Conservation (phyloP, 805 yeast genomes). For the Candida xyloterini region DNA sequence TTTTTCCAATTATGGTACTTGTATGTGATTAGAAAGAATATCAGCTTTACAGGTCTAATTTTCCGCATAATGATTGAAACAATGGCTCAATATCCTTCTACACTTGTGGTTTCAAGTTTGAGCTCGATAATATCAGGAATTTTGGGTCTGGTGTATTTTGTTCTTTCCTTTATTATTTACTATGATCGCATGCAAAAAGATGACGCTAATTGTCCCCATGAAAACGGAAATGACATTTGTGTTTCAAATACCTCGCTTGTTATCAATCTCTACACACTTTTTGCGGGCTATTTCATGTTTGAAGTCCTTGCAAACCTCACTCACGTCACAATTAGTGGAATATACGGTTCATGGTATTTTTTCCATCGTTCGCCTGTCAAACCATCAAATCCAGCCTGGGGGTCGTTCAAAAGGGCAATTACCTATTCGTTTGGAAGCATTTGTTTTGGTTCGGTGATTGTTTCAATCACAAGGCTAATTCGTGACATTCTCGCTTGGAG, state of each 20-base stretch:
- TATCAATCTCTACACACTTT: constrained; percentile 58
- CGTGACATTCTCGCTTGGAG: constrained; percentile 52
- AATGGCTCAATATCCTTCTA: constrained; percentile 68
- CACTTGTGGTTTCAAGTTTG: constrained; percentile 44
- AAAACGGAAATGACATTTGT: constrained; percentile 30
- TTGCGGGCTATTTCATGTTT: constrained; percentile 79
- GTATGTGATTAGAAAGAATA: constrained; percentile 24
- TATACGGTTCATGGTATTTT: constrained; percentile 91
- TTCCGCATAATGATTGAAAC: constrained; percentile 61
- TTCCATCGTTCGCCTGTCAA: constrained; percentile 49
- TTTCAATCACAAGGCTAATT: constrained; percentile 67
- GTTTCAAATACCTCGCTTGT: constrained; percentile 28
- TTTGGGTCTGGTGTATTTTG: constrained; percentile 60
- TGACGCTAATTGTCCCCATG: constrained; percentile 53
- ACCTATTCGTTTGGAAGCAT: constrained; percentile 89
- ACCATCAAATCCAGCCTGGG: constrained; percentile 75
- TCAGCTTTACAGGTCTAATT: constrained; percentile 30
- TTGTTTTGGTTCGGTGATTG: constrained; percentile 76
- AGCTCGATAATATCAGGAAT: constrained; percentile 49
- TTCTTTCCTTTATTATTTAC: constrained; percentile 55
- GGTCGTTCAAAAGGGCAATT: constrained; percentile 72
- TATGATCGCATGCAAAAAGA: constrained; percentile 26
- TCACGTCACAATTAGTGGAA: constrained; percentile 78
- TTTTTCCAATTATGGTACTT: constrained; percentile 23
- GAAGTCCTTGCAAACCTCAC: constrained; percentile 80